Evolutionary conservation across 2,329 filamentous ascomycete genomes (phyloP), one percentile per base, ranked within the genome.

Genomic region (Aspergillus ochraceoroseus): DNA sequence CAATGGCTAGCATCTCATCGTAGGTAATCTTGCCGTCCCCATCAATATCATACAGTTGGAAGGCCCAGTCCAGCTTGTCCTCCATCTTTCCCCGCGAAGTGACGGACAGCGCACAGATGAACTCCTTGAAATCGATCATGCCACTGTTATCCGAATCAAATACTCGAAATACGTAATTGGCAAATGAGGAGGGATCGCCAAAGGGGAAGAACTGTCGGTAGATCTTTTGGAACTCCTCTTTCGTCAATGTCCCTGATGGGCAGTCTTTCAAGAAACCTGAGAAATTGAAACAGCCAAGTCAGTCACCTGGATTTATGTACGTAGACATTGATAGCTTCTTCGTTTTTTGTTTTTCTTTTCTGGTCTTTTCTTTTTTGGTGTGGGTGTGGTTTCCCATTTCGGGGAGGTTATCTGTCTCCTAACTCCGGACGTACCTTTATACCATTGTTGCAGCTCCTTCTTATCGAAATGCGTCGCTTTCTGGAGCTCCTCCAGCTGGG

Each of bases 191-290:
- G 3, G 92, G 92, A 65, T 98, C 92, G 54, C 92, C 92, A 60
- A 96, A 96, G 9, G 92, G 92, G 68, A 98, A 98, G 77, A 98
- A 98, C 68, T 96, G 92, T 58, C 92, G 87, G 71, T 98, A 98
- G 61, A 98, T 98, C 73, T 96, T 96, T 70, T 96, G 92, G 67
- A 98, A 98, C 68, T 98, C 92, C 62, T 94, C 85, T 71, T 96
- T 98, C 59, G 87, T 92, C 65, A 98, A 83, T 75, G 88, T 94
- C 66, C 92, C 92, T 28, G 86, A 89, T 3, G 92, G 92, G 70
- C 92, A 98, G 70, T 98, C 92, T 74, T 96, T 96, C 47, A 96
- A 77, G 72, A 98, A 96, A 51, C 90, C 90, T 95, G 58, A 20
- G 17, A 32, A 20, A 8, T 22, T 7, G 40, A 15, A 14, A 23